phyloP scores from a whole-genome alignment of 1,284 basidiomycete species.

The Tremellales sp. region DNA sequence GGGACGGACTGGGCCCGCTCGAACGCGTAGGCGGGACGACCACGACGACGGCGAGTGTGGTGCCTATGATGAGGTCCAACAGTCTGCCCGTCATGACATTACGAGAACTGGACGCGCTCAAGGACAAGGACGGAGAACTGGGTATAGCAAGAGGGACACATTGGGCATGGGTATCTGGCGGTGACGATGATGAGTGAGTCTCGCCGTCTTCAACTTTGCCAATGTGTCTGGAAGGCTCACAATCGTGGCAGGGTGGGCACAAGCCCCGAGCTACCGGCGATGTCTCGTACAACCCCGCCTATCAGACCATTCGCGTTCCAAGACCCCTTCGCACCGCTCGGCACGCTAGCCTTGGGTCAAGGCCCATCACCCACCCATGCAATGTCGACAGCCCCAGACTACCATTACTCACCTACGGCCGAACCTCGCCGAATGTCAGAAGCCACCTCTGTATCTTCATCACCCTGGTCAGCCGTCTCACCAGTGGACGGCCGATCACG shows the following conservation, averaged over 20 bases:
- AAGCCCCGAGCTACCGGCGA: neutral
- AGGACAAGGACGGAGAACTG: constrained; percentile 35
- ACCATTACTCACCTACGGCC: constrained; percentile 18
- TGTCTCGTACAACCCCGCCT: neutral
- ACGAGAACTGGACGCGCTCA: constrained; percentile 30
- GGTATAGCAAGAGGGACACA: constrained; percentile 33
- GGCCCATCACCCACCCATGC: neutral
- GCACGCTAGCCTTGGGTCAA: neutral
- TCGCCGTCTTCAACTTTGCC: neutral
- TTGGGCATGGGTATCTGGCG: constrained; percentile 35
- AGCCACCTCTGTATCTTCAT: constrained; percentile 1
- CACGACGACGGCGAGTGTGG: constrained; percentile 1
- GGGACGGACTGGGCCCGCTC: neutral
- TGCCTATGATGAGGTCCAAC: constrained; percentile 36
- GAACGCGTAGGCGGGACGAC: neutral
- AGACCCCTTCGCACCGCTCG: constrained; percentile 17
- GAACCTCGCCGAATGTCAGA: constrained; percentile 19
- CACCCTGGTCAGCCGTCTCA: neutral
- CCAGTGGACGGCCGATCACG: neutral
- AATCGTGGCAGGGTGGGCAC: neutral
- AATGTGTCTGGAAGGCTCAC: neutral
- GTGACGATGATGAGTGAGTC: constrained; percentile 11
- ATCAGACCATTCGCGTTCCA: constrained; percentile 10
- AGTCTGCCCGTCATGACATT: constrained; percentile 35
- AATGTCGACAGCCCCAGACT: constrained; percentile 5